Conservation (phyloP, 345 rosid species). For the Anastatica hierochuntica region DNA sequence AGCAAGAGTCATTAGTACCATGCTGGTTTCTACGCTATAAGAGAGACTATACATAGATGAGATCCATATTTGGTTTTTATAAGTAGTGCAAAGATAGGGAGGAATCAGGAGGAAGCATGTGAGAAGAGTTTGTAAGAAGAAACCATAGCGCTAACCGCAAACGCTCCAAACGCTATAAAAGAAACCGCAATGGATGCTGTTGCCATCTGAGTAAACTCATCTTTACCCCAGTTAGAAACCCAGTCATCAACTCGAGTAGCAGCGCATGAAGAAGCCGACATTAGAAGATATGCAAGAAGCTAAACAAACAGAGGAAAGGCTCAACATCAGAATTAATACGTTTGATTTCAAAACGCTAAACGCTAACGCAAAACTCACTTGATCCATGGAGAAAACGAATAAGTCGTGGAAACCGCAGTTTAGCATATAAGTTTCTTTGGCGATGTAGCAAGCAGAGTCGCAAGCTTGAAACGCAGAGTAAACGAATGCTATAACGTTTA, state of each 20-base stretch:
- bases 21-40: conserved; percentile 1
- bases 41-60: conserved; percentile 20
- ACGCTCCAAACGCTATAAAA: conserved; percentile 68
- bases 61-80: background rate
- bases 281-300: conserved; percentile 77
- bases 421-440: conserved; percentile 40
- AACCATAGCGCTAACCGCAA: conserved; percentile 64
- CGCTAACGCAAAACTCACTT: too few species aligned
- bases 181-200: conserved; percentile 76
- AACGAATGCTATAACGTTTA: conserved; percentile 64
- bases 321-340: conserved; percentile 12
- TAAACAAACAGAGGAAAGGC: background rate
- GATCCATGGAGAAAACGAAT: conserved; percentile 81
- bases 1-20: background rate
- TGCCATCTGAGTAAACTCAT: conserved; percentile 88
- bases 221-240: conserved; percentile 99
- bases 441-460: conserved; percentile 47
- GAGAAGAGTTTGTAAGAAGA: conserved; percentile 65
- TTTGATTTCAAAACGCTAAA: background rate
- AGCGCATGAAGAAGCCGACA: conserved; percentile 85
- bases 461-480: conserved; percentile 70
- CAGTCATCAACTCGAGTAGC: conserved; percentile 92
- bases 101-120: conserved; percentile 26
- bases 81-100: background rate
- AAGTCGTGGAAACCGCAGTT: conserved; percentile 40